phyloP scores from a whole-genome alignment of 202 grass and related monocot genomes.

The Panicum virgatum region DNA sequence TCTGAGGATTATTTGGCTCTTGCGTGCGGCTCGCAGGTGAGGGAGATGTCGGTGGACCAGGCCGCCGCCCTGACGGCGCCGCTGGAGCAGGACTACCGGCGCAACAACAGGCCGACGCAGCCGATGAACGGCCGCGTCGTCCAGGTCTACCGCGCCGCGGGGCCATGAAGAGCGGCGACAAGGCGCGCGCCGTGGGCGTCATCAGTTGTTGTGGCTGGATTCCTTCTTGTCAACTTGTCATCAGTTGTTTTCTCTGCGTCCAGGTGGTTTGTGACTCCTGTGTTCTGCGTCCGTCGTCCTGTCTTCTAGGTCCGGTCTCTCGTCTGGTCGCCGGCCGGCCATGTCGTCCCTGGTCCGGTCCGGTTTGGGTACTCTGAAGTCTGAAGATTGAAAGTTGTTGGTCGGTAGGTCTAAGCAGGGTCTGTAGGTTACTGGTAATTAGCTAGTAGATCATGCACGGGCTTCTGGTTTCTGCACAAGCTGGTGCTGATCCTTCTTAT shows the following conservation, averaged over 20 bases:
- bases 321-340: background rate
- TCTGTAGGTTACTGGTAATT: no score
- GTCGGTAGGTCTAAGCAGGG: background rate
- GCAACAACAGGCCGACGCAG: conserved; percentile 70
- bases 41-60: conserved; percentile 63
- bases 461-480: background rate
- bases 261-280: background rate
- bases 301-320: background rate
- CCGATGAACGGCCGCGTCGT: conserved; percentile 58
- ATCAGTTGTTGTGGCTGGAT: background rate
- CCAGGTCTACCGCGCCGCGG: conserved; percentile 40
- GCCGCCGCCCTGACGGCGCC: conserved; percentile 56
- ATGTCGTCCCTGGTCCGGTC: background rate
- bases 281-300: background rate
- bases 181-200: conserved; percentile 9
- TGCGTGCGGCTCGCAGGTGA: no score
- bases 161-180: background rate
- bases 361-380: background rate
- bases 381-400: no score
- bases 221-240: no score
- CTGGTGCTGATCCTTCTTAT: background rate
- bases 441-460: background rate
- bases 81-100: conserved; percentile 52
- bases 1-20: no score
- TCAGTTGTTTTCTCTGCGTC: background rate